Conservation (phyloP, 129 eudicot species). For the Saussurea involucrata region DNA sequence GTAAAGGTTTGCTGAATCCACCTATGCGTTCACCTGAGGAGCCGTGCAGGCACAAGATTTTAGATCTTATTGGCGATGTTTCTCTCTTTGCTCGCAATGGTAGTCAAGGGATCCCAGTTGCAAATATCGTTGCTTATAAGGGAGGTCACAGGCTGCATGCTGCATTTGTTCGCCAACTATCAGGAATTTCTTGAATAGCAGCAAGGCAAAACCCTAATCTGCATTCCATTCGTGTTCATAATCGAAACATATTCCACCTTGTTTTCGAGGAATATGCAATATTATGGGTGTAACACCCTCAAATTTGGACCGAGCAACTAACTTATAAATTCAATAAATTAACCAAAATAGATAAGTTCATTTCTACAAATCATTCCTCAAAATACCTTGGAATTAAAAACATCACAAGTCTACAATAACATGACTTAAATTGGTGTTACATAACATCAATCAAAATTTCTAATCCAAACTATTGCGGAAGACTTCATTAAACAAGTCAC, state of each 20-base stretch:
- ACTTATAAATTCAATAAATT: too few species aligned
- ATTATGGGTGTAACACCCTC: background rate
- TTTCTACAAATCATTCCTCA: too few species aligned
- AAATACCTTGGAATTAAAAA: too few species aligned
- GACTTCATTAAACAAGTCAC: too few species aligned
- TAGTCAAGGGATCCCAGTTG: conserved; percentile 89
- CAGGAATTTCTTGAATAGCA: conserved; percentile 11
- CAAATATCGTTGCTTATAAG: conserved; percentile 81
- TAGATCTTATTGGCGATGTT: conserved; percentile 91
- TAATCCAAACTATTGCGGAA: too few species aligned
- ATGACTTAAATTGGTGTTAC: too few species aligned
- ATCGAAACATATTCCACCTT: background rate
- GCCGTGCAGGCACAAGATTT: conserved; percentile 88
- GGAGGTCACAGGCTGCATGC: conserved; percentile 89
- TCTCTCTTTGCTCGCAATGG: conserved; percentile 78
- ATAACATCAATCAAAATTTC: too few species aligned
- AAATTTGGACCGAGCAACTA: too few species aligned
- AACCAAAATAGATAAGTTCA: too few species aligned
- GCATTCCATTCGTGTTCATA: background rate
- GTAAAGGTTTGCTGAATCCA: conserved; percentile 84
- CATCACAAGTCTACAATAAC: too few species aligned
- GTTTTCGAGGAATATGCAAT: background rate
- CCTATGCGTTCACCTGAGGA: conserved; percentile 73
- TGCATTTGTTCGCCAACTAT: conserved; percentile 61
- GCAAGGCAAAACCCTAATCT: background rate